These are phyloP conservation scores for Boletus vermiculosoides DNA, from an alignment of 768 basidiomycete genomes.

Conservation along the genomic window DNA sequence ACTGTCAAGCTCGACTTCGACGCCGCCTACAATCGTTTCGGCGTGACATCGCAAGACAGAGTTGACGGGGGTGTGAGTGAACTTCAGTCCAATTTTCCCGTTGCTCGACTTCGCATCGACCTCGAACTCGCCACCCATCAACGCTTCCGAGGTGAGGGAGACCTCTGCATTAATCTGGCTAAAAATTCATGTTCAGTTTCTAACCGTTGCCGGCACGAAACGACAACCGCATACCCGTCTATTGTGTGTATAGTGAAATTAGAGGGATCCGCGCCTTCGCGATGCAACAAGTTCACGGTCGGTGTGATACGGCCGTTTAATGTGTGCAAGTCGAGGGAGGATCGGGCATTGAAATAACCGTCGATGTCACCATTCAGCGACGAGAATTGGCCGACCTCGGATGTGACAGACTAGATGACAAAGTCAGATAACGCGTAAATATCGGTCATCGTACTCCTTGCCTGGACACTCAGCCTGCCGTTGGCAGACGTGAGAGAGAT, in stretches of 20 bases:
- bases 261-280: slow-evolving; percentile 23
- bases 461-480: slow-evolving; percentile 35
- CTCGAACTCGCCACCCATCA: slow-evolving; percentile 32
- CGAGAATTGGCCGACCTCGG: slow-evolving; percentile 25
- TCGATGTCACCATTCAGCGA: slow-evolving; percentile 47
- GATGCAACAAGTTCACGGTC: slow-evolving; percentile 37
- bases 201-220: not conserved
- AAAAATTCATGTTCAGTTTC: slow-evolving; percentile 5
- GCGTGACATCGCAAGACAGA: slow-evolving; percentile 34
- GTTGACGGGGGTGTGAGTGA: slow-evolving; percentile 34
- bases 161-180: slow-evolving; percentile 25
- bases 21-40: slow-evolving; percentile 29
- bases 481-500: slow-evolving; percentile 39
- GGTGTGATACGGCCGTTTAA: slow-evolving; percentile 42
- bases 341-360: slow-evolving; percentile 41
- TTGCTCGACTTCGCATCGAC: slow-evolving; percentile 33
- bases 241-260: slow-evolving; percentile 35
- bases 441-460: slow-evolving; percentile 9
- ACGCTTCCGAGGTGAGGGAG: slow-evolving; percentile 32
- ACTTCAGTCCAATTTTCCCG: slow-evolving; percentile 28
- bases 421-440: slow-evolving; percentile 1
- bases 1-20: slow-evolving; percentile 30
- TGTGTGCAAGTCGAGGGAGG: slow-evolving; percentile 36
- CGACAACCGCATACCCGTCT: slow-evolving; percentile 40
- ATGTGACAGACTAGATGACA: slow-evolving; percentile 33